Conservation (phyloP, 805 yeast genomes). For the Lipomyces oligophaga region DNA sequence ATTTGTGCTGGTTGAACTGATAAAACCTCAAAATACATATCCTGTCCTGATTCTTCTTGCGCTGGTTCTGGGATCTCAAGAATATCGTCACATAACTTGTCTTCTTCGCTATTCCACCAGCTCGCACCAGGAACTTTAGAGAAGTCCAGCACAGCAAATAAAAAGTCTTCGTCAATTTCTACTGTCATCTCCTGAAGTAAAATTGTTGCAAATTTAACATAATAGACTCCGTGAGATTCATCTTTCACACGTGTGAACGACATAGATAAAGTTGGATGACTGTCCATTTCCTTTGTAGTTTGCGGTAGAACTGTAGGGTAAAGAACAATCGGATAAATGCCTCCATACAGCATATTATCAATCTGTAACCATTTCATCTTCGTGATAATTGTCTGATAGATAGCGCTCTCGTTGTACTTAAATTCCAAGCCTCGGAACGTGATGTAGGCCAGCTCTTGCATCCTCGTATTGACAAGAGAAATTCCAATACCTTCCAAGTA, state of each 20-base stretch:
- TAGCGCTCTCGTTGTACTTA: slow-evolving; percentile 74
- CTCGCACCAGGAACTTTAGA: slow-evolving; percentile 75
- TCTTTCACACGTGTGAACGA: slow-evolving; percentile 81
- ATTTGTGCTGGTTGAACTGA: slow-evolving; percentile 89
- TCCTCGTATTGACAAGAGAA: slow-evolving; percentile 67
- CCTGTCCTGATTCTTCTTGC: slow-evolving; percentile 53
- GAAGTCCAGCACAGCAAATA: slow-evolving; percentile 76
- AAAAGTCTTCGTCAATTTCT: slow-evolving; percentile 90
- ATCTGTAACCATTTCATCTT: slow-evolving; percentile 92
- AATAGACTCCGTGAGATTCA: slow-evolving; percentile 82
- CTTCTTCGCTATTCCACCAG: slow-evolving; percentile 52
- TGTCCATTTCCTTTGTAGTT: slow-evolving; percentile 73
- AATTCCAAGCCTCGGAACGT: slow-evolving; percentile 78
- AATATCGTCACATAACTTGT: slow-evolving; percentile 57
- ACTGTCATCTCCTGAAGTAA: slow-evolving; percentile 86
- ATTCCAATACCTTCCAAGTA: slow-evolving; percentile 77
- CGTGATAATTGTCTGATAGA: slow-evolving; percentile 73
- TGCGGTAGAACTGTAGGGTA: slow-evolving; percentile 91
- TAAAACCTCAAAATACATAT: slow-evolving; percentile 85
- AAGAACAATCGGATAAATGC: slow-evolving; percentile 78
- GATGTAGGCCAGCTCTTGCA: slow-evolving; percentile 78
- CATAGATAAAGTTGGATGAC: slow-evolving; percentile 87
- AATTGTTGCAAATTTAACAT: slow-evolving; percentile 86
- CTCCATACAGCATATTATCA: slow-evolving; percentile 87
- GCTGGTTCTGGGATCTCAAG: slow-evolving; percentile 70